These are phyloP conservation scores for Solanum virginianum DNA, from an alignment of 257 asterid species.

Conservation along the genomic window DNA sequence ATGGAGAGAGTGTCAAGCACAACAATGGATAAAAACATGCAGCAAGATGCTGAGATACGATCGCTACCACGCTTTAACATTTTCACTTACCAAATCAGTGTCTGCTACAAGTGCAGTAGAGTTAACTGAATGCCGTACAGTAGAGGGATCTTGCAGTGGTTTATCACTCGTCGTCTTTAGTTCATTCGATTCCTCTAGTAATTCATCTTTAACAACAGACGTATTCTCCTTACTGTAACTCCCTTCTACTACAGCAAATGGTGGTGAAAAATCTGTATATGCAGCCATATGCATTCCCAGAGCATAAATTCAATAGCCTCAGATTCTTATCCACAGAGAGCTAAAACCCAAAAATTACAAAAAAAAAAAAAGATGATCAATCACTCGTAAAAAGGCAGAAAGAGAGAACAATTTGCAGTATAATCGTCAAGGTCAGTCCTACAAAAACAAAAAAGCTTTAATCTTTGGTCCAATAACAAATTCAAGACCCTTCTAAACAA, in stretches of 20 bases:
- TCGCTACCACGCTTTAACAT: not conserved
- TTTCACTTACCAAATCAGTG: slow-evolving; percentile 37
- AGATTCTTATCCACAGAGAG: not conserved
- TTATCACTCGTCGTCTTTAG: slow-evolving; percentile 28
- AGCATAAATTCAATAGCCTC: slow-evolving; percentile 17
- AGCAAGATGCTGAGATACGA: not conserved
- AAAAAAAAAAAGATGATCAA: not conserved
- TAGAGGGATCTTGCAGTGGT: slow-evolving; percentile 50
- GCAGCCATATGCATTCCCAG: slow-evolving; percentile 53
- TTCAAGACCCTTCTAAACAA: not conserved
- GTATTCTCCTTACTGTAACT: slow-evolving; percentile 22
- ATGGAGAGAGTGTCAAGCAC: not conserved
- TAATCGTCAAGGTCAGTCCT: not conserved
- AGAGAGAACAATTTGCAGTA: not conserved
- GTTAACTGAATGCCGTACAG: slow-evolving; percentile 39
- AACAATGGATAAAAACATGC: not conserved
- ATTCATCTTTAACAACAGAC: slow-evolving; percentile 28
- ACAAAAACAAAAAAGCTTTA: not conserved
- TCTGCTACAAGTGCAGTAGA: slow-evolving; percentile 31
- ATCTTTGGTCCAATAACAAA: not conserved
- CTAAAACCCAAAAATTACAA: not conserved
- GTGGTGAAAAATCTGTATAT: slow-evolving; percentile 43
- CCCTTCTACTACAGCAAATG: slow-evolving; percentile 26
- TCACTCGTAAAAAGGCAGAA: not conserved
- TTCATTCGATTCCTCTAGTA: slow-evolving; percentile 25